These are phyloP conservation scores for Fusarium zealandicum DNA, from an alignment of 2,329 filamentous ascomycete genomes.

Conservation along the genomic window DNA sequence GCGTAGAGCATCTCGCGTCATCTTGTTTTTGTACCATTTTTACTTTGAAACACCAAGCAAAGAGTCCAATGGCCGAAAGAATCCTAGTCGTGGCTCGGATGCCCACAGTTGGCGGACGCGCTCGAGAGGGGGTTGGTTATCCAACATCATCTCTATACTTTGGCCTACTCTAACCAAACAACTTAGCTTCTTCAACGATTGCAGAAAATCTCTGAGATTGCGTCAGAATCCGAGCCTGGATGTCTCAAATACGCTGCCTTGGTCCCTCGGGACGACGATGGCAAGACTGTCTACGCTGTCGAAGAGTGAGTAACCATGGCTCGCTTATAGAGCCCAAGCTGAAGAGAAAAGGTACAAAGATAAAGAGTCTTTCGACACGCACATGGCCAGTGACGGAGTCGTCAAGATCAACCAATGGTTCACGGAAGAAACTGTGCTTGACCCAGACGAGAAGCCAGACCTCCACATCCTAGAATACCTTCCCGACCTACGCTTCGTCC, in stretches of 20 bases:
- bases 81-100: slow-evolving; percentile 12
- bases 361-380: slow-evolving; percentile 36
- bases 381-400: slow-evolving; percentile 35
- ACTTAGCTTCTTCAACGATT: slow-evolving; percentile 9
- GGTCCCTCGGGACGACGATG: slow-evolving; percentile 39
- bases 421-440: slow-evolving; percentile 16
- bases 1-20: too few species aligned
- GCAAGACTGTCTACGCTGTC: slow-evolving; percentile 37
- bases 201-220: background rate
- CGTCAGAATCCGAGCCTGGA: slow-evolving; percentile 4
- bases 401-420: slow-evolving; percentile 37
- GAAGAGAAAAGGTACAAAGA: slow-evolving; percentile 32
- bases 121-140: slow-evolving; percentile 10
- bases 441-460: slow-evolving; percentile 6
- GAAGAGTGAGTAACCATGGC: slow-evolving; percentile 33
- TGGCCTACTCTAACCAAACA: too few species aligned
- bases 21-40: too few species aligned
- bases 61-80: slow-evolving; percentile 7
- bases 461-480: slow-evolving; percentile 34
- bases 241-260: slow-evolving; percentile 36
- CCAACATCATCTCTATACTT: background rate
- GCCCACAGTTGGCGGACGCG: slow-evolving; percentile 1
- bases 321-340: background rate
- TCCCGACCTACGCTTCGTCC: slow-evolving; percentile 31
- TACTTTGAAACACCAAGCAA: background rate